Percentiles rank a stretch among this genome's conserved stretches.
Conservation (phyloP, 352 stramenopile species). For the Phytophthora boehmeriae region DNA sequence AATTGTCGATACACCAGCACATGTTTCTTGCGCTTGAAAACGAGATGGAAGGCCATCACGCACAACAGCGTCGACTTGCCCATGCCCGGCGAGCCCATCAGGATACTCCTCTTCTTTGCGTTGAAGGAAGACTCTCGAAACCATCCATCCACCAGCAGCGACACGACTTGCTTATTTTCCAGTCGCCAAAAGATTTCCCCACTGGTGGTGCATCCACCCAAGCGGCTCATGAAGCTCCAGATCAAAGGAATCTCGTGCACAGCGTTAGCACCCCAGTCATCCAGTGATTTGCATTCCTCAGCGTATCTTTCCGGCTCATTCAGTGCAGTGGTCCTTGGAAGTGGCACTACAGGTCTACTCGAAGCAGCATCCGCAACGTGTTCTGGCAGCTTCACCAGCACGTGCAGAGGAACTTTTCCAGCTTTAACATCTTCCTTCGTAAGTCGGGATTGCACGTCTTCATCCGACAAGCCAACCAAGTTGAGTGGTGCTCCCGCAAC, state of each 20-base stretch:
- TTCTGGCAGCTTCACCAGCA: too few species aligned
- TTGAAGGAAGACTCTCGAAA: constrained; percentile 20
- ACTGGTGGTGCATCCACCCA: constrained; percentile 23
- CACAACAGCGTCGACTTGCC: constrained; percentile 42
- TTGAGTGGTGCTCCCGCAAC: too few species aligned
- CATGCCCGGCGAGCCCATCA: constrained; percentile 26
- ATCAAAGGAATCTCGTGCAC: constrained; percentile 23
- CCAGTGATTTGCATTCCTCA: background rate
- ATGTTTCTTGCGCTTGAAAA: constrained; percentile 40
- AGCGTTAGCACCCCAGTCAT: constrained; percentile 5
- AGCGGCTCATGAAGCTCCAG: constrained; percentile 19
- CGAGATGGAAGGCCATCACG: constrained; percentile 35
- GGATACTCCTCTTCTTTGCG: constrained; percentile 27
- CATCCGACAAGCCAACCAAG: too few species aligned
- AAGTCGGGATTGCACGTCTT: too few species aligned
- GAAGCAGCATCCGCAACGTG: too few species aligned
- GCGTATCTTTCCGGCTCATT: too few species aligned
- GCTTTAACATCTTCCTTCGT: too few species aligned
- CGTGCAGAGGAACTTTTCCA: too few species aligned
- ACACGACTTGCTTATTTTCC: constrained; percentile 28
- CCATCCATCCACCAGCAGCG: constrained; percentile 17
- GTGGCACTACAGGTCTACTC: too few species aligned
- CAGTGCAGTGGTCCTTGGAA: too few species aligned
- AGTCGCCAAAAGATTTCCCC: constrained; percentile 27
- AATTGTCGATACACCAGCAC: constrained; percentile 35